These are phyloP conservation scores for Gynostemma pentaphyllum DNA, from an alignment of 306 rosid genomes.

Conservation along the genomic window DNA sequence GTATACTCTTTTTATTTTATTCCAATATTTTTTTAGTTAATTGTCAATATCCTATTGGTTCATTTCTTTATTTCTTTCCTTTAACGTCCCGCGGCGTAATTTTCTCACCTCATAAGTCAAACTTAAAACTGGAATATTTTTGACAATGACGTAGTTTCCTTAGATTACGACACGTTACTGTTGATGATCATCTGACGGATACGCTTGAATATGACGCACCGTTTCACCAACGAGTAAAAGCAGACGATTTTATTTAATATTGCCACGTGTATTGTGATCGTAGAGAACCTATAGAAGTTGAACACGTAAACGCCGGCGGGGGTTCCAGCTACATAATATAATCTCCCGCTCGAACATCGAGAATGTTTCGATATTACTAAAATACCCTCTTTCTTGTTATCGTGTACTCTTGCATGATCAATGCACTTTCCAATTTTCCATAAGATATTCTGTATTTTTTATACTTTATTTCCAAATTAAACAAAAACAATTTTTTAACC, in stretches of 20 bases:
- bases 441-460: neutral
- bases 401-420: neutral
- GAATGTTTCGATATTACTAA: neutral
- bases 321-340: neutral
- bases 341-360: neutral
- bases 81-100: constrained; percentile 1
- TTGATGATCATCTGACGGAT: neutral
- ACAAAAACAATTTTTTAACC: too few relatives aligned
- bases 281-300: too few relatives aligned
- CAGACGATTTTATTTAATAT: neutral
- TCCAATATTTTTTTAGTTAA: neutral
- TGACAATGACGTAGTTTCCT: neutral
- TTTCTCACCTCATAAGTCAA: neutral
- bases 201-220: neutral
- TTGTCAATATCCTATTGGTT: neutral
- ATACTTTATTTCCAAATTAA: neutral
- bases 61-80: neutral
- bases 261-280: neutral
- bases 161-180: neutral
- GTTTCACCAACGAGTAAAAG: neutral
- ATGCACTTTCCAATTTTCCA: too few relatives aligned
- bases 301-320: neutral
- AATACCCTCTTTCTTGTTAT: neutral
- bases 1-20: neutral
- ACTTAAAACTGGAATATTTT: too few relatives aligned